Conservation (phyloP, 345 rosid species). For the Rhizophora mangle region DNA sequence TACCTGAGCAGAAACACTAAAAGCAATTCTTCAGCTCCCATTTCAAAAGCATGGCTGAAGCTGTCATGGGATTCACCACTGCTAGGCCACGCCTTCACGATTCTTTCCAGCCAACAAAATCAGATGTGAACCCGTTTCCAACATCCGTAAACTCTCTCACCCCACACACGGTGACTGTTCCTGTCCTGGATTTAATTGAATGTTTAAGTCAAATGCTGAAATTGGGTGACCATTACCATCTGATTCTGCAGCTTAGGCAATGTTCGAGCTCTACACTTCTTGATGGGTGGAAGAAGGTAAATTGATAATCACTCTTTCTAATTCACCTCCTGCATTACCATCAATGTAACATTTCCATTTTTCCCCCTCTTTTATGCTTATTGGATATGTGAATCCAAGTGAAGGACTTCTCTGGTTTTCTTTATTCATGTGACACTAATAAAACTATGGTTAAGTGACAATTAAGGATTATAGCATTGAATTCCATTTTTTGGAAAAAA, state of each 20-base stretch:
- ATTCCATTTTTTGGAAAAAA: too few relatives aligned
- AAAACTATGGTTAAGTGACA: too few relatives aligned
- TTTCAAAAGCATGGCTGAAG: constrained; percentile 46
- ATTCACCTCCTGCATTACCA: background rate
- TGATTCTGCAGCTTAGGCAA: constrained; percentile 42
- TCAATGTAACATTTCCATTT: background rate
- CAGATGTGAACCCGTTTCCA: constrained; percentile 26
- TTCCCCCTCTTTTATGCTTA: too few relatives aligned
- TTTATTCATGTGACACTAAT: too few relatives aligned
- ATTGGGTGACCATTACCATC: background rate
- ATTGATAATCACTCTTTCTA: constrained; percentile 1
- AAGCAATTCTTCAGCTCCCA: background rate
- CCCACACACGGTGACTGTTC: background rate
- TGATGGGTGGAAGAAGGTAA: constrained; percentile 35
- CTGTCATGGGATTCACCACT: constrained; percentile 46
- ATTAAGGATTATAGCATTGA: too few relatives aligned
- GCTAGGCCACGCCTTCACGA: constrained; percentile 29
- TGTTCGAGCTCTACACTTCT: constrained; percentile 31
- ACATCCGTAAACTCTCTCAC: constrained; percentile 26
- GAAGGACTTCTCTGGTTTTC: too few relatives aligned
- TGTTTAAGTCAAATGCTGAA: background rate
- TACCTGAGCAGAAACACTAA: background rate
- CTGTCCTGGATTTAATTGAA: background rate
- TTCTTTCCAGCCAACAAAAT: constrained; percentile 25
- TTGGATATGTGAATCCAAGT: too few relatives aligned